Conservation (phyloP, 31 red algal genomes). For the Porphyra umbilicalis region DNA sequence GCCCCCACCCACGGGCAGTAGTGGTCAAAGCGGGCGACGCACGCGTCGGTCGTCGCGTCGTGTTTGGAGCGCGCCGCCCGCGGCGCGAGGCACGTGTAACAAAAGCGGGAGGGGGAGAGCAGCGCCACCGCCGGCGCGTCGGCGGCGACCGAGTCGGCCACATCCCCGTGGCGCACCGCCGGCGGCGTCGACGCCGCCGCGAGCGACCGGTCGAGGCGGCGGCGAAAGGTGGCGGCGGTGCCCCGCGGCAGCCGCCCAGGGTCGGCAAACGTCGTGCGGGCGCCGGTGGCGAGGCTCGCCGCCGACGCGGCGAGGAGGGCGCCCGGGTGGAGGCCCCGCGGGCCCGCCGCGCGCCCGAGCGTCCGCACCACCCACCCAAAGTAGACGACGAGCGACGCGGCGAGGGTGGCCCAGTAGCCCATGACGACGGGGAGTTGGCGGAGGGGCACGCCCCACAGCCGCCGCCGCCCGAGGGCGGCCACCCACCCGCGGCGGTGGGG, state of each 20-base stretch:
- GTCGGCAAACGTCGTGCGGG: slow-evolving; percentile 22
- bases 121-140: slow-evolving; percentile 6
- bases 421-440: neutral
- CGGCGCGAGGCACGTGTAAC: slow-evolving; percentile 37
- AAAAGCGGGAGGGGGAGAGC: slow-evolving; percentile 35
- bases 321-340: neutral
- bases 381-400: neutral
- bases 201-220: slow-evolving; percentile 16
- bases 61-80: slow-evolving; percentile 53
- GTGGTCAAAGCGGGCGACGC: slow-evolving; percentile 69
- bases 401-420: neutral
- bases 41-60: slow-evolving; percentile 31
- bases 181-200: neutral
- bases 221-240: slow-evolving; percentile 14
- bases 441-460: neutral
- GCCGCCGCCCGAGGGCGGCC: slow-evolving; percentile 1
- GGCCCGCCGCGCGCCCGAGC: neutral
- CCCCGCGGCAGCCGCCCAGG: slow-evolving; percentile 34
- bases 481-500: slow-evolving; percentile 7
- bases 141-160: neutral
- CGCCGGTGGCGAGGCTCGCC: slow-evolving; percentile 11
- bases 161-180: neutral
- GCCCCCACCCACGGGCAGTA: slow-evolving; percentile 78
- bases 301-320: neutral
- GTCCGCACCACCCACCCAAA: neutral